Evolutionary conservation across 805 yeast genomes (phyloP).

Genomic region (Suhomyces sp.): DNA sequence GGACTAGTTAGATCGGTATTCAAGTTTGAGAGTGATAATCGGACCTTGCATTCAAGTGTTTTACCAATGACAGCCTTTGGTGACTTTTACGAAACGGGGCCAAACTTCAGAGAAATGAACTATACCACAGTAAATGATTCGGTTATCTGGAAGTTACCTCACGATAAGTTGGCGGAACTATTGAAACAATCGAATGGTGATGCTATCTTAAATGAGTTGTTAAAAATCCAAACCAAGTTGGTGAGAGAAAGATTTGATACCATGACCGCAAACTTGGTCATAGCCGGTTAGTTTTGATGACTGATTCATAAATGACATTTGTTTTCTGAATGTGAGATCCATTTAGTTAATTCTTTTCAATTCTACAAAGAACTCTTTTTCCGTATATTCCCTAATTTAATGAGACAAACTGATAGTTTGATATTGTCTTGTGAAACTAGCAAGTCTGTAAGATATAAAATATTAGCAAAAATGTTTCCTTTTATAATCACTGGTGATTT

Average conservation of each 20-base stretch:
- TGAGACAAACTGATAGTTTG: too few relatives aligned
- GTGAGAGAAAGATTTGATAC: slow-evolving; percentile 72
- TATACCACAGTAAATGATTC: slow-evolving; percentile 61
- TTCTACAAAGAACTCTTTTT: too few relatives aligned
- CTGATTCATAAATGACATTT: too few relatives aligned
- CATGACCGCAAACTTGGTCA: slow-evolving; percentile 71
- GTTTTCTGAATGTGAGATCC: too few relatives aligned
- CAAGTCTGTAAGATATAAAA: too few relatives aligned
- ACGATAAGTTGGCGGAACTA: slow-evolving; percentile 45
- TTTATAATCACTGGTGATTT: too few relatives aligned
- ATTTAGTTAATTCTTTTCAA: too few relatives aligned
- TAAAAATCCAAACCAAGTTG: slow-evolving; percentile 58
- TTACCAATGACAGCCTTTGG: slow-evolving; percentile 79
- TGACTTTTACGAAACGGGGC: slow-evolving; percentile 41
- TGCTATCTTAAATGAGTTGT: slow-evolving; percentile 61
- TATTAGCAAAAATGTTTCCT: too few relatives aligned
- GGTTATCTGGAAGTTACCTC: slow-evolving; percentile 66
- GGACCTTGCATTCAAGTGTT: slow-evolving; percentile 43
- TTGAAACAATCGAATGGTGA: slow-evolving; percentile 44
- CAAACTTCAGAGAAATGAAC: slow-evolving; percentile 42
- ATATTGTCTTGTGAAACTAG: too few relatives aligned
- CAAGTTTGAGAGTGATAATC: slow-evolving; percentile 38
- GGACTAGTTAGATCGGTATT: slow-evolving; percentile 40
- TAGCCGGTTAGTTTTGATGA: slow-evolving; percentile 52
- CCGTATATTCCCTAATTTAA: too few relatives aligned